These are phyloP conservation scores for Pulveroboletus sp. DNA, from an alignment of 768 basidiomycete species.

Conservation along the genomic window DNA sequence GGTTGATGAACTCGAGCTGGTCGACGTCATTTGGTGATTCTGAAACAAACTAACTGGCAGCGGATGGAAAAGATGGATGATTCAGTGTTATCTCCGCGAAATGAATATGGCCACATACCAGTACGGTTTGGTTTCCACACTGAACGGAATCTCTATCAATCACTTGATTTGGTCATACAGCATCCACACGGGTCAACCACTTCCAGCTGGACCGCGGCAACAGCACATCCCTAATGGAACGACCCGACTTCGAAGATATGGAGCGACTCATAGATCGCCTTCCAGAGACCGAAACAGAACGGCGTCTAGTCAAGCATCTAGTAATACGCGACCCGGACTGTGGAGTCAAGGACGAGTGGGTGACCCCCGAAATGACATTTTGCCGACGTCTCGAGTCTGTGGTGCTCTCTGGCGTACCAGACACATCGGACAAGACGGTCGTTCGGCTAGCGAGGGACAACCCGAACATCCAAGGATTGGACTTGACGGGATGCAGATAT, in stretches of 20 bases:
- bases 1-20: slow-evolving; percentile 53
- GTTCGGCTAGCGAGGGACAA: slow-evolving; percentile 59
- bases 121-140: neutral
- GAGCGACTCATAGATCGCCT: slow-evolving; percentile 57
- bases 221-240: slow-evolving; percentile 20
- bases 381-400: slow-evolving; percentile 68
- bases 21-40: slow-evolving; percentile 20
- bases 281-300: slow-evolving; percentile 54
- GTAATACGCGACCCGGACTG: slow-evolving; percentile 42
- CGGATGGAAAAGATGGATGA: neutral
- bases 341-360: slow-evolving; percentile 53
- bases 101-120: too few relatives aligned
- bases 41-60: neutral
- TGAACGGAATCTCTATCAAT: neutral
- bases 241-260: slow-evolving; percentile 44
- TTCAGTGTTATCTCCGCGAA: neutral
- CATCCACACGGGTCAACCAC: neutral
- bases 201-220: neutral
- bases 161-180: neutral
- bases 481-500: slow-evolving; percentile 68
- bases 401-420: slow-evolving; percentile 62
- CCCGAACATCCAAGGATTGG: slow-evolving; percentile 65
- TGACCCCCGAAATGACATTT: slow-evolving; percentile 51
- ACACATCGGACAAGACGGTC: slow-evolving; percentile 67
- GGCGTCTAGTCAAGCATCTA: slow-evolving; percentile 57